phyloP scores from a whole-genome alignment of 2,329 filamentous ascomycete species.

The Endothia cerciana region DNA sequence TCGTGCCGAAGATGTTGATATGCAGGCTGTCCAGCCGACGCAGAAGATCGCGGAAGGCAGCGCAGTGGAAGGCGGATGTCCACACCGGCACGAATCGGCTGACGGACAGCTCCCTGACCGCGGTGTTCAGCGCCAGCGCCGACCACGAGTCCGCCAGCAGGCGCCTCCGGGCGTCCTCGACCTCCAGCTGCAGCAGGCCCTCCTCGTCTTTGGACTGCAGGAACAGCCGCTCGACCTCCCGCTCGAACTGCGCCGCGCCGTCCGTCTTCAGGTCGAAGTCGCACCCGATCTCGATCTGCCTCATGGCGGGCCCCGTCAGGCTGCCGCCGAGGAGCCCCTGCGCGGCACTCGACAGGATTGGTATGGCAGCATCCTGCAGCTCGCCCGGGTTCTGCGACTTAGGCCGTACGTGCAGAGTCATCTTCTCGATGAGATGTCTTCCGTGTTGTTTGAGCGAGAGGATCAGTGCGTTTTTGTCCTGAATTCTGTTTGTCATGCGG shows the following conservation, averaged over 20 bases:
- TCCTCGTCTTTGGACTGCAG: slow-evolving; percentile 25
- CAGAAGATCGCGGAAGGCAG: slow-evolving; percentile 18
- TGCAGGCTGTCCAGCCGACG: slow-evolving; percentile 23
- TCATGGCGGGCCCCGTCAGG: slow-evolving; percentile 20
- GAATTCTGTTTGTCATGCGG: slow-evolving; percentile 19
- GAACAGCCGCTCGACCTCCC: slow-evolving; percentile 23
- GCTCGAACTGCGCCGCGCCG: slow-evolving; percentile 7
- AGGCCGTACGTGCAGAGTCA: slow-evolving; percentile 20
- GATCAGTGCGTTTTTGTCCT: slow-evolving; percentile 18
- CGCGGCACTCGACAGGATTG: slow-evolving; percentile 21
- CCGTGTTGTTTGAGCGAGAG: slow-evolving; percentile 21
- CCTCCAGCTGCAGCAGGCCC: slow-evolving; percentile 25
- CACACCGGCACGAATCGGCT: slow-evolving; percentile 24
- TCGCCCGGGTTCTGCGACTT: slow-evolving; percentile 4
- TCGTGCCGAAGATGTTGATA: slow-evolving; percentile 22
- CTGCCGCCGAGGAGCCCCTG: slow-evolving; percentile 23
- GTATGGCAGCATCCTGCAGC: slow-evolving; percentile 9
- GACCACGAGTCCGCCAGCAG: slow-evolving; percentile 26
- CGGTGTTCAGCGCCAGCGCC: slow-evolving; percentile 23
- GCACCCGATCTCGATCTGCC: slow-evolving; percentile 23
- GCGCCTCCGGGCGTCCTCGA: slow-evolving; percentile 25
- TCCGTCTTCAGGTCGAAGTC: slow-evolving; percentile 20
- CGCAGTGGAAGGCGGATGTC: slow-evolving; percentile 25
- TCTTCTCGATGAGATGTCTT: slow-evolving; percentile 18
- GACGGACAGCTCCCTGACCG: slow-evolving; percentile 21